phyloP scores from a whole-genome alignment of 768 basidiomycete species.

The Auriscalpium orientale region DNA sequence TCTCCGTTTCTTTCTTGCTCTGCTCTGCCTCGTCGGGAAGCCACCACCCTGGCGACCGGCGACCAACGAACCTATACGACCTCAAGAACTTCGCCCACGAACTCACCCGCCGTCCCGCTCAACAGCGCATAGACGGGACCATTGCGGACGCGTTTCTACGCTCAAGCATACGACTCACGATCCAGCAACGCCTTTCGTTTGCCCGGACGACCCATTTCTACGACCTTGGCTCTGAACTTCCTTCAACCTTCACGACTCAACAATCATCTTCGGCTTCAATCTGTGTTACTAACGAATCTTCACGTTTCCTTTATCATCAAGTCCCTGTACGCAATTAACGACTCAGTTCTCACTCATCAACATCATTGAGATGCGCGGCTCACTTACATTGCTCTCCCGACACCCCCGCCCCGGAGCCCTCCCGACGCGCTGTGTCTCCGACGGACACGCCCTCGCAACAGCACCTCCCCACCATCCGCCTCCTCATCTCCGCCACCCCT shows the following conservation, averaged over 20 bases:
- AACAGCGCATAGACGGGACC: not conserved
- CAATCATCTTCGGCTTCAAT: not conserved
- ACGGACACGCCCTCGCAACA: conserved; percentile 21
- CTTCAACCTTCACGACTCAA: not conserved
- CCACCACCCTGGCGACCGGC: not conserved
- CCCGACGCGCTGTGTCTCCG: conserved; percentile 23
- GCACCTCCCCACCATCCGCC: conserved; percentile 55
- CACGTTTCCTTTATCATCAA: conserved; percentile 3
- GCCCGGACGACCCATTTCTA: not conserved
- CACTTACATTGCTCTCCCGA: conserved; percentile 8
- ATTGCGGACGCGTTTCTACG: conserved; percentile 1
- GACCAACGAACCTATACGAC: not conserved
- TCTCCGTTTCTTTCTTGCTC: not conserved
- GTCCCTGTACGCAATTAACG: not conserved
- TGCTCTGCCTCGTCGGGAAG: not conserved
- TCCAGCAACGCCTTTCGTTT: not conserved
- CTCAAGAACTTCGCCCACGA: not conserved
- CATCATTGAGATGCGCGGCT: conserved; percentile 2
- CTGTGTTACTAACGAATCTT: conserved; percentile 4
- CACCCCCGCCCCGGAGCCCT: conserved; percentile 7
- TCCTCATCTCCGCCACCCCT: conserved; percentile 64
- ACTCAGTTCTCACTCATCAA: not conserved
- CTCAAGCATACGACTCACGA: not conserved
- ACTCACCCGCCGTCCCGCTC: not conserved
- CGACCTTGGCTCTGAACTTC: not conserved